Evolutionary conservation across 2,329 filamentous ascomycete species (phyloP).

Genomic region (Juglanconis oblonga): DNA sequence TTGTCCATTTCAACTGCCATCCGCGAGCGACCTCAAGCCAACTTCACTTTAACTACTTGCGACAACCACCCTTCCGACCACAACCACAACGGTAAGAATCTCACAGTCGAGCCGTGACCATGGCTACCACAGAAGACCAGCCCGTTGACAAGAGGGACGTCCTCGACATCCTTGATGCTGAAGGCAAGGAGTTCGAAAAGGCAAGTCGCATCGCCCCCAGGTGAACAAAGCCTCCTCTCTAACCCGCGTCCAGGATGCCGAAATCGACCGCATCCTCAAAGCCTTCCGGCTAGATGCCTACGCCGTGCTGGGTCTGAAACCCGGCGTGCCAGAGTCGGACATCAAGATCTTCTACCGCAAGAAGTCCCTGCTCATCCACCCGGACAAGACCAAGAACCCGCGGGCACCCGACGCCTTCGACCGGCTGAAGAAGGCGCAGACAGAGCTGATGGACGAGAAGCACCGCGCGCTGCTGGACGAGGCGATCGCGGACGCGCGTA

Average conservation of each 20-base stretch:
- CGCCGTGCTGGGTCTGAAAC: constrained; percentile 91
- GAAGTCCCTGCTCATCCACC: constrained; percentile 98
- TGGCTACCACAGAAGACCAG: constrained; percentile 54
- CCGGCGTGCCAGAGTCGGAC: constrained; percentile 90
- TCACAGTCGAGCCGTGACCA: constrained; percentile 12
- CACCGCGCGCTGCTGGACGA: constrained; percentile 84
- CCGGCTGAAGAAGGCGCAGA: constrained; percentile 91
- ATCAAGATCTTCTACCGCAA: constrained; percentile 94
- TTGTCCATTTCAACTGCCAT: neutral
- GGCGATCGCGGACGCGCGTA: constrained; percentile 91
- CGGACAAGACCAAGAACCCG: constrained; percentile 93
- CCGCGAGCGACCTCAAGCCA: neutral
- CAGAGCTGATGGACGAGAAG: constrained; percentile 90
- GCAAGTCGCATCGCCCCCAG: constrained; percentile 38
- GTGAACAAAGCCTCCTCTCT: neutral
- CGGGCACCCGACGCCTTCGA: constrained; percentile 94
- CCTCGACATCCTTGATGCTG: constrained; percentile 75
- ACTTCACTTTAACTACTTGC: neutral
- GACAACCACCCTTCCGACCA: constrained; percentile 5
- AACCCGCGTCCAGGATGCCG: constrained; percentile 66
- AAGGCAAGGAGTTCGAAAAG: constrained; percentile 90
- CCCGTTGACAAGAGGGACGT: constrained; percentile 51
- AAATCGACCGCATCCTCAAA: constrained; percentile 90
- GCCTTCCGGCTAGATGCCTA: constrained; percentile 82
- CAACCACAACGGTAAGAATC: constrained; percentile 17